Percentiles rank a stretch among this genome's conserved stretches.
Conservation (phyloP, 2,329 filamentous ascomycete genomes). For the Pyrenochaeta sp. region DNA sequence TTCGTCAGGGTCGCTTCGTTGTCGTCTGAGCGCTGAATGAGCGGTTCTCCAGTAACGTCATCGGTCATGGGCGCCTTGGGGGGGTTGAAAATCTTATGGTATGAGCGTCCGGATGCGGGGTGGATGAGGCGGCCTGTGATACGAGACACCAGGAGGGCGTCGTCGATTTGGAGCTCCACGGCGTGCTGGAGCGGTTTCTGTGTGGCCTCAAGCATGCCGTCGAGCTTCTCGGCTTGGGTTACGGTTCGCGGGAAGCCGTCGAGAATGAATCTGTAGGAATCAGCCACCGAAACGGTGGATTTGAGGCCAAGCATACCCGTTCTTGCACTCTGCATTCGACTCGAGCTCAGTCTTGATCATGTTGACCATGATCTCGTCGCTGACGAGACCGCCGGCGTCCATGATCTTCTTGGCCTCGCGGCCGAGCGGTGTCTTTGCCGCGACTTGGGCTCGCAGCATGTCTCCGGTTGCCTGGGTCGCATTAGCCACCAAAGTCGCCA, state of each 20-base stretch:
- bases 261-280: constrained; percentile 90
- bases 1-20: constrained; percentile 96
- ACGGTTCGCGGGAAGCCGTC: constrained; percentile 98
- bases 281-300: constrained; percentile 1
- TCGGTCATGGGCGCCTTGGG: constrained; percentile 94
- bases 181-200: constrained; percentile 91
- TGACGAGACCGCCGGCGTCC: constrained; percentile 96
- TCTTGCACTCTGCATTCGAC: constrained; percentile 92
- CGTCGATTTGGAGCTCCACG: constrained; percentile 96
- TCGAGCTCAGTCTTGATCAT: constrained; percentile 99
- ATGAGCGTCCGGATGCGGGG: constrained; percentile 93
- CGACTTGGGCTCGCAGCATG: constrained; percentile 98
- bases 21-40: constrained; percentile 96
- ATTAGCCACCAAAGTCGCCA: constrained; percentile 23
- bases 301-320: constrained; percentile 69
- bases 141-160: constrained; percentile 88
- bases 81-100: constrained; percentile 99
- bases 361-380: constrained; percentile 98
- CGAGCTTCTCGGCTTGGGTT: constrained; percentile 90
- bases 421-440: constrained; percentile 94
- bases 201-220: constrained; percentile 83
- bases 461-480: constrained; percentile 87
- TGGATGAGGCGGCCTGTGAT: constrained; percentile 97
- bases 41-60: constrained; percentile 93
- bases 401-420: constrained; percentile 99